Evolutionary conservation across 176 grass and related monocot species (phyloP).

Genomic region (Ananas comosus): DNA sequence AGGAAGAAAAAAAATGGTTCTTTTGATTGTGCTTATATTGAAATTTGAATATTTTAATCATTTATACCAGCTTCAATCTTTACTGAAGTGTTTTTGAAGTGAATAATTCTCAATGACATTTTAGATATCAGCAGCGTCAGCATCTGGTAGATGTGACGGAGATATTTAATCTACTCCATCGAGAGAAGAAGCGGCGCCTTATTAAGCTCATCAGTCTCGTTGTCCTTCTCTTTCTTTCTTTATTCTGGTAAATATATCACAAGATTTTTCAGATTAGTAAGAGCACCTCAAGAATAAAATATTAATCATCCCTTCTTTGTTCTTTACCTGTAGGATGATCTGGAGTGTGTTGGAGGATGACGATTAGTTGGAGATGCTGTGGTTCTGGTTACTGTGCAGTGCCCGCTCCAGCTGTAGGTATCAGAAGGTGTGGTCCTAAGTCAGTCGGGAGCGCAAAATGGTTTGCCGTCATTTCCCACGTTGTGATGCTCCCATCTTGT

Average conservation of each 20-base stretch:
- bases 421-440: neutral
- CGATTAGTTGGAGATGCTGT: conserved; percentile 31
- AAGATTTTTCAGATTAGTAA: neutral
- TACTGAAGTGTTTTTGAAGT: neutral
- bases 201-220: conserved; percentile 79
- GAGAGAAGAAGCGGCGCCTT: conserved; percentile 76
- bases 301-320: conserved; percentile 4
- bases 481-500: neutral
- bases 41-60: neutral
- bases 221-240: conserved; percentile 66
- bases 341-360: conserved; percentile 81
- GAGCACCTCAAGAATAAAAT: neutral
- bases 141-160: conserved; percentile 93
- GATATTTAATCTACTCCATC: conserved; percentile 88
- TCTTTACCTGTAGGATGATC: conserved; percentile 68
- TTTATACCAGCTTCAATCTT: neutral
- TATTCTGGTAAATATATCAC: conserved; percentile 58
- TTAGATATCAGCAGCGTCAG: conserved; percentile 60
- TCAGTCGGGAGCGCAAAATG: neutral
- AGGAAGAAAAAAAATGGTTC: too few relatives aligned
- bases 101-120: conserved; percentile 19
- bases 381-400: neutral
- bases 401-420: neutral
- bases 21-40: too few relatives aligned
- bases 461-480: neutral